These are phyloP conservation scores for Botrytis fabae DNA, from an alignment of 2,329 filamentous ascomycete genomes.

Conservation along the genomic window DNA sequence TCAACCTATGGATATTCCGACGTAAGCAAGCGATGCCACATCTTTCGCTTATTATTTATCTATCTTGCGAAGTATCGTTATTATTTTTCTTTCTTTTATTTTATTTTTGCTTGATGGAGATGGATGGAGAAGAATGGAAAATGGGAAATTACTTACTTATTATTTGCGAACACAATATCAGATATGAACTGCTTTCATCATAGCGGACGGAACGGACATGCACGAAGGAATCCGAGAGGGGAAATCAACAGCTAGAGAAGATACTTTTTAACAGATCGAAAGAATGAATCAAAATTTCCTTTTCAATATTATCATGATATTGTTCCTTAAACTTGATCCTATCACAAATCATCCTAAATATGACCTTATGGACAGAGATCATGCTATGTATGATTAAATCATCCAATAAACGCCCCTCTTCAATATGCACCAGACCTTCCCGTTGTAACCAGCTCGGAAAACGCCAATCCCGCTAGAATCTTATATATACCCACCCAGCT, in stretches of 20 bases:
- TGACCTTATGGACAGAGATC: not conserved
- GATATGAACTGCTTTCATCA: slow-evolving; percentile 6
- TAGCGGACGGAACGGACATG: not conserved
- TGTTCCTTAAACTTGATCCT: slow-evolving; percentile 2
- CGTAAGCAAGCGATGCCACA: not conserved
- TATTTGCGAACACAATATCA: not conserved
- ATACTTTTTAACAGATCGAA: not conserved
- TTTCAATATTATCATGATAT: not conserved
- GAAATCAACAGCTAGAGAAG: not conserved
- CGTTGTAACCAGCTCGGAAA: not conserved
- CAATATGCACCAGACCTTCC: not conserved
- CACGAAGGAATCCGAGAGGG: not conserved
- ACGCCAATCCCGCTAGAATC: slow-evolving; percentile 34
- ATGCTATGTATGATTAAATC: not conserved
- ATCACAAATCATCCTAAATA: slow-evolving; percentile 3
- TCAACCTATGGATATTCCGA: not conserved
- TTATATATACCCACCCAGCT: slow-evolving; percentile 10
- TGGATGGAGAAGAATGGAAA: not conserved
- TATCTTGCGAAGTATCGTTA: slow-evolving; percentile 10
- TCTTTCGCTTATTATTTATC: not conserved
- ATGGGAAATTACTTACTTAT: slow-evolving; percentile 7
- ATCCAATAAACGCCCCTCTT: slow-evolving; percentile 5
- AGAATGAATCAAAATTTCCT: slow-evolving; percentile 4
- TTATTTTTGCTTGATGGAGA: not conserved
- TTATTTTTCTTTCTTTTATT: not conserved